Evolutionary conservation across 2,329 filamentous ascomycete species (phyloP).

Genomic region (Trichoderma breve): DNA sequence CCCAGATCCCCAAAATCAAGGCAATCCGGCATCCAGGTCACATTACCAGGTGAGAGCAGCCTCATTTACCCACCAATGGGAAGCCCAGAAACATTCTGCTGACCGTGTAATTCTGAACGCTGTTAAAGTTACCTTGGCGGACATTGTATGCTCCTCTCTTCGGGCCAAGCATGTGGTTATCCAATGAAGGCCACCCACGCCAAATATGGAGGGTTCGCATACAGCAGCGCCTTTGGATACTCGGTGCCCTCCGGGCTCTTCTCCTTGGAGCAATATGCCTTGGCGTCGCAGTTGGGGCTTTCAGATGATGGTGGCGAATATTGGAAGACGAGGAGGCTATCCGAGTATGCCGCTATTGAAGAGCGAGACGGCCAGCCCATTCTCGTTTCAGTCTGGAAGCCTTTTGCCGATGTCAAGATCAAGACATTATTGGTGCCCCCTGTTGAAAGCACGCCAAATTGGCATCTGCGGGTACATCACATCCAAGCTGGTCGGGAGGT

Average conservation of each 20-base stretch:
- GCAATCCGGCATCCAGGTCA: slow-evolving; percentile 67
- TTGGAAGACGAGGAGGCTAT: slow-evolving; percentile 73
- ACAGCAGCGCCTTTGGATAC: slow-evolving; percentile 73
- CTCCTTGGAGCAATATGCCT: slow-evolving; percentile 47
- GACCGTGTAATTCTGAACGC: neutral
- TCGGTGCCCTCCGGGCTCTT: slow-evolving; percentile 74
- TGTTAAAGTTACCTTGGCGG: slow-evolving; percentile 47
- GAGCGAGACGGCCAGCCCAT: slow-evolving; percentile 54
- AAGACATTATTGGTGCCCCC: slow-evolving; percentile 66
- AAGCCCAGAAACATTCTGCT: neutral
- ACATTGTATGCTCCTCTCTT: slow-evolving; percentile 62
- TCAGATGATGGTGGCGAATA: slow-evolving; percentile 61
- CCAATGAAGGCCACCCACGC: slow-evolving; percentile 78
- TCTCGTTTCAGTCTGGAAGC: slow-evolving; percentile 67
- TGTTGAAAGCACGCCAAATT: slow-evolving; percentile 56
- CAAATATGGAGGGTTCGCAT: slow-evolving; percentile 78
- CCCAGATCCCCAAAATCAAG: slow-evolving; percentile 57
- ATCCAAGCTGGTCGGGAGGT: slow-evolving; percentile 60
- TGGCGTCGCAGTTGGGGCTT: slow-evolving; percentile 64
- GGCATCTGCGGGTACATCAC: slow-evolving; percentile 66
- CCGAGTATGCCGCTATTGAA: slow-evolving; percentile 63
- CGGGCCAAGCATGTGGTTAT: slow-evolving; percentile 72
- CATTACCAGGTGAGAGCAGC: slow-evolving; percentile 54
- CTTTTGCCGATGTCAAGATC: slow-evolving; percentile 64
- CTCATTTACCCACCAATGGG: slow-evolving; percentile 4